A percentile compares a stretch with the other conserved stretches of the same genome.
These are phyloP conservation scores for Cladosporium austrohemisphaericum DNA, from an alignment of 2,329 filamentous ascomycete genomes.

Conservation along the genomic window DNA sequence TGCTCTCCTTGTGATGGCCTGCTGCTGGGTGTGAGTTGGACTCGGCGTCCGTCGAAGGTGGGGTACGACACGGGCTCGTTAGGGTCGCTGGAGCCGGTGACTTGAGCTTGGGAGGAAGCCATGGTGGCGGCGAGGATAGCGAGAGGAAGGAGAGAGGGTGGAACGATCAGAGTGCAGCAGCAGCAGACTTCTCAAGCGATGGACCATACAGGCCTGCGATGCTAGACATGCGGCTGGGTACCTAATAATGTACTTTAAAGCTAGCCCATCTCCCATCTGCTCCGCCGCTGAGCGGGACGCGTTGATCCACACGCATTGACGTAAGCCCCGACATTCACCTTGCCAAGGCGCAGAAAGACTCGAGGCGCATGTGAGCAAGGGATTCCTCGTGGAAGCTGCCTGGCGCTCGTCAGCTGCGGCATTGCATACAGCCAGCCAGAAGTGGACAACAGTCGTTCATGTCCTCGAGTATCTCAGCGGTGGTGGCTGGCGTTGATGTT, in stretches of 20 bases:
- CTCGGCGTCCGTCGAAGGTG: constrained; percentile 14
- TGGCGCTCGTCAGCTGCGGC: no score
- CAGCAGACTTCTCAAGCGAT: not conserved
- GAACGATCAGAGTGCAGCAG: not conserved
- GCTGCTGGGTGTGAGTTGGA: constrained; percentile 12
- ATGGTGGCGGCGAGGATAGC: not conserved
- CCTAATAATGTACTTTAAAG: no score
- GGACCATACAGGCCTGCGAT: not conserved
- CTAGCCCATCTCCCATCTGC: not conserved
- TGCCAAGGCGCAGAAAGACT: not conserved
- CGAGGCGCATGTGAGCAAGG: constrained; percentile 3
- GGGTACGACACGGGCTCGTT: constrained; percentile 9
- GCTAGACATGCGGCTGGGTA: constrained; percentile 8
- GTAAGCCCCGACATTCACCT: not conserved
- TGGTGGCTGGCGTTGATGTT: no score
- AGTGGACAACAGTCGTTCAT: no score
- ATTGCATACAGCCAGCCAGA: no score
- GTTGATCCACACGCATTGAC: constrained; percentile 5
- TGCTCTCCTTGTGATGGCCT: not conserved
- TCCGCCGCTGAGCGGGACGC: constrained; percentile 6
- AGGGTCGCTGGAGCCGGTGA: not conserved
- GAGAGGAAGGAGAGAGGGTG: not conserved
- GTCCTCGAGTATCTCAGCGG: no score
- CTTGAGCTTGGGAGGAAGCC: not conserved
- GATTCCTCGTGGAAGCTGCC: not conserved